Evolutionary conservation across 2,329 filamentous ascomycete species (phyloP).

Genomic region (Cercospora brassicicola): DNA sequence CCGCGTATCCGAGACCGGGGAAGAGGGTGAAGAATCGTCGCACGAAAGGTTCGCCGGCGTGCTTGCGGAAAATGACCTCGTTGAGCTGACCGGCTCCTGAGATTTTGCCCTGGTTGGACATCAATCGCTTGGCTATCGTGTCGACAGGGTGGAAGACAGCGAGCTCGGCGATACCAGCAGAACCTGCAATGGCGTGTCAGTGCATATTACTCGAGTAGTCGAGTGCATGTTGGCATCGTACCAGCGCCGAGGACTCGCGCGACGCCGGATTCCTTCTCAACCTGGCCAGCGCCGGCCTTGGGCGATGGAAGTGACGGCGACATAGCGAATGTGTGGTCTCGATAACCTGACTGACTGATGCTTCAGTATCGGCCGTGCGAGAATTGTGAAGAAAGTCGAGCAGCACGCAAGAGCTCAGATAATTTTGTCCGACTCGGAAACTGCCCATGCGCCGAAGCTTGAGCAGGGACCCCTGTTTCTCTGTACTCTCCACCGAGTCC

Average conservation of each 20-base stretch:
- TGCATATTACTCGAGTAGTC: background rate
- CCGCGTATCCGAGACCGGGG: no score
- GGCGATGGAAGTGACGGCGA: constrained; percentile 32
- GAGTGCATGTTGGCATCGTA: constrained; percentile 44
- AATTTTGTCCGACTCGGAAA: background rate
- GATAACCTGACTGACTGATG: background rate
- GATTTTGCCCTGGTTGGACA: constrained; percentile 91
- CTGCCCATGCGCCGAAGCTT: background rate
- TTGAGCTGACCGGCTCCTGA: constrained; percentile 67
- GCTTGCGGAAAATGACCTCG: constrained; percentile 89
- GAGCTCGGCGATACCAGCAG: constrained; percentile 88
- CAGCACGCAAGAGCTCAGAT: background rate
- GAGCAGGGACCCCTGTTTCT: background rate
- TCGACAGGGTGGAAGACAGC: constrained; percentile 95
- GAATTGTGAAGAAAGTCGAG: background rate
- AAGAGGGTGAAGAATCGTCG: constrained; percentile 93
- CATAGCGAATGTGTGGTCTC: constrained; percentile 21
- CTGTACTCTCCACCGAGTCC: background rate
- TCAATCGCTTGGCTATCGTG: constrained; percentile 96
- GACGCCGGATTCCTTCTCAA: constrained; percentile 83
- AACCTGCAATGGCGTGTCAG: constrained; percentile 57
- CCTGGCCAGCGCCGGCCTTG: constrained; percentile 40
- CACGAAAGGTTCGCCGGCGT: constrained; percentile 67
- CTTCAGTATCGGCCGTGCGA: background rate
- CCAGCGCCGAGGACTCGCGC: constrained; percentile 90